Evolutionary conservation across 345 rosid genomes (phyloP), one percentile per base, ranked within the genome.

Genomic region (Firmiana major): DNA sequence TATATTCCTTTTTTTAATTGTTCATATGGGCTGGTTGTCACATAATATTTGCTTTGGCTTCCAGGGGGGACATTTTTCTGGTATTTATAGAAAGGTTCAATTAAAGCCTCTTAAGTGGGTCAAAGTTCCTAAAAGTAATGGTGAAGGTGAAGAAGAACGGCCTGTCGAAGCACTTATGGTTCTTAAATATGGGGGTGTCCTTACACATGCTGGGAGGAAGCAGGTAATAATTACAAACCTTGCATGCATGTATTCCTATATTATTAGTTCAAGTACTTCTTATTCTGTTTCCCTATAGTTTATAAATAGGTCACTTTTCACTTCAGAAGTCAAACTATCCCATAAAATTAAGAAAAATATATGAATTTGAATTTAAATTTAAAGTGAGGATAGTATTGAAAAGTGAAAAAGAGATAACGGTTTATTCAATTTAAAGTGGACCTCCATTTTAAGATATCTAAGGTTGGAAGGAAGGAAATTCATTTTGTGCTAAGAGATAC

Each of bases 191-290:
- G 99, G 99, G 73, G 99, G 99, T 43, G 98, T 97, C 83, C 90
- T 97, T 74, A 97, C 99, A 10, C 99, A 97, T 94, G 99, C 99
- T 77, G 99, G 99, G 71, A 89, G 99, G 86, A 92, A 93, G 86
- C 99, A 97, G 98, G 99, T 93, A 65, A 75, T 62, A 59, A 6
- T 59, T 75, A 62, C 53, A 19, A 13, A 53, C 46, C 48, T 43
- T 42, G 21, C 26, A 26, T 36, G 43, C 76, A 65, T 22, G 34
- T 31, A 17, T 55, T 70, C 63, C 36, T 21, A 22, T 64, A 45
- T 67, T 46, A 31, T n/a, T 64, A n/a, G 16, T 49, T 71, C 45
- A 28, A 49, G 26, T 28, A 34, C 28, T 10, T 31, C 34, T 31
- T 48, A 8, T 48, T 48, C 74, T 16, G 3, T 28, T 70, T 16